Evolutionary conservation across 2,329 filamentous ascomycete species (phyloP).

Genomic region (Thelonectria rubi): DNA sequence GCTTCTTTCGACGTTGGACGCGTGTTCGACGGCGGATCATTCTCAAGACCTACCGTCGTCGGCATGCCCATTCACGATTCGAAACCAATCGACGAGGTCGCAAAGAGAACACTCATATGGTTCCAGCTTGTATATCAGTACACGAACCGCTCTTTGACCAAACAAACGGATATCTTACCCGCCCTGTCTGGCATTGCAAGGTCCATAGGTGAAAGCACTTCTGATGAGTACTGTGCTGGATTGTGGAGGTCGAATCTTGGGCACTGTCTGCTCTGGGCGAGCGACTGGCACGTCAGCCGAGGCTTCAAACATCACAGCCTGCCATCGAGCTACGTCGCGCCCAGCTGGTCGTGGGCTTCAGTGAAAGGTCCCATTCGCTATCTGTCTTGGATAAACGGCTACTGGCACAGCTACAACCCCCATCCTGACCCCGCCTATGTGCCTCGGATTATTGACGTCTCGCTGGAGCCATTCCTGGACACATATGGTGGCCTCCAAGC

Average conservation of each 20-base stretch:
- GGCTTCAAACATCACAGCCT: neutral
- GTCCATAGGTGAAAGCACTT: constrained; percentile 3
- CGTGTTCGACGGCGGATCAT: constrained; percentile 8
- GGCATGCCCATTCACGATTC: constrained; percentile 3
- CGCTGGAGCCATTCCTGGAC: constrained; percentile 6
- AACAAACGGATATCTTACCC: constrained; percentile 11
- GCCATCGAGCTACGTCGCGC: constrained; percentile 13
- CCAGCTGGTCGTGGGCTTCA: constrained; percentile 22
- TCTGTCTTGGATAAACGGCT: constrained; percentile 35
- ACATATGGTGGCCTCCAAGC: constrained; percentile 1
- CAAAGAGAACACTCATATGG: constrained; percentile 15
- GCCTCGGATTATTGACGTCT: constrained; percentile 4
- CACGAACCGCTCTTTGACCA: constrained; percentile 5
- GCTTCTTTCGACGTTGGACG: constrained; percentile 8
- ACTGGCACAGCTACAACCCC: constrained; percentile 11
- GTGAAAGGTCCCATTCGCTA: constrained; percentile 12
- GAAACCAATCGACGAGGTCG: constrained; percentile 4
- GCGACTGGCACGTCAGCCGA: neutral
- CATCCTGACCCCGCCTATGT: constrained; percentile 5
- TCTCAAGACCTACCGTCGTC: neutral
- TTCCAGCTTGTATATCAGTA: constrained; percentile 12
- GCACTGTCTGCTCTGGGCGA: constrained; percentile 14
- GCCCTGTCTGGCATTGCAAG: constrained; percentile 16
- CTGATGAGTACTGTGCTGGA: constrained; percentile 11
- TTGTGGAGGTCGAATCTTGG: constrained; percentile 13